Base-by-base conservation (phyloP, 495 filamentous ascomycete genomes). In the Coniosporium apollinis region DNA sequence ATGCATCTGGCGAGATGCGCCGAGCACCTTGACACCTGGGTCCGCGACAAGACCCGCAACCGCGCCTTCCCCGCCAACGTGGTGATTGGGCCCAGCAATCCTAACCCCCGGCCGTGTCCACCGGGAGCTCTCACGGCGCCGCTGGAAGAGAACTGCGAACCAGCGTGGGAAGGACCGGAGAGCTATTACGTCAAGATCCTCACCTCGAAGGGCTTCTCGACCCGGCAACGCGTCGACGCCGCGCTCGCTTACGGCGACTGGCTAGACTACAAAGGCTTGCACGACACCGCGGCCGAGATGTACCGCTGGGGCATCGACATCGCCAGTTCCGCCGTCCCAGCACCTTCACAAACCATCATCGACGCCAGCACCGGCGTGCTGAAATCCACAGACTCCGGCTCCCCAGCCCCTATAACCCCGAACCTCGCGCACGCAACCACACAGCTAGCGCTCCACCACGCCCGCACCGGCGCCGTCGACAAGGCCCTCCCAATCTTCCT, bases 401-500 rank as follows among this genome's bases (percentile, higher is more conserved):
- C n/a, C n/a, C n/a, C n/a, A n/a, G 54, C 56, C 7, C 43, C 54
- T 1, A 68, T 79, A 5, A 79, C 80, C 5, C 60, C 65, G 14
- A 92, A 93, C 48, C 50, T 92, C 16, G 57, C 94, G 20, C 62
- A 59, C 19, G 70, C 82, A 4, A 69, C 77, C 21, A 93, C 83
- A 1, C 74, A 79, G 33, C 59, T 87, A 7, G 85, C 76, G 1
- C 72, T 78, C 14, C 76, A 85, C 57, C 66, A 76, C 34, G 87
- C 89, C 17, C 64, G 69, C 8, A 66, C 61, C 37, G 72, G 64
- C 18, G 63, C 82, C 41, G 44, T 78, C 20, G 49, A 65, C 16
- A 51, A 56, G 3, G 82, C 87, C 9, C 65, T 97, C 2, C 79
- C 85, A n/a, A 79, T 93, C 29, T 76, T 87, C 47, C 69, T 89